A percentile compares a stretch with the other conserved stretches of the same genome.
These are phyloP conservation scores for Begonia loranthoides DNA, from an alignment of 306 rosid genomes.

Conservation along the genomic window DNA sequence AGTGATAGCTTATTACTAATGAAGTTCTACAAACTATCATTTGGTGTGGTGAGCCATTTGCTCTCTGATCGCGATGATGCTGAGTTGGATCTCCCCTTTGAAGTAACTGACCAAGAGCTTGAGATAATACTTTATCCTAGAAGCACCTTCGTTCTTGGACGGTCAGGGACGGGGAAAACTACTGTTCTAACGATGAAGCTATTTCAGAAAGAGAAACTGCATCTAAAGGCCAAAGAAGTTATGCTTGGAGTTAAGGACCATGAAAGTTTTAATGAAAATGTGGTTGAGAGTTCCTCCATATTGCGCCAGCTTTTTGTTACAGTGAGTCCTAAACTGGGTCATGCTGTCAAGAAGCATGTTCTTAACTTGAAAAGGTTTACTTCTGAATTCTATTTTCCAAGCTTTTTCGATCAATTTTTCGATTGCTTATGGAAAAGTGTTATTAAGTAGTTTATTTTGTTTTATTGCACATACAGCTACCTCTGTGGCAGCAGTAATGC, in stretches of 20 bases:
- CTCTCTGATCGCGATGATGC: constrained; percentile 33
- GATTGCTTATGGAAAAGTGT: not conserved
- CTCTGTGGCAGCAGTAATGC: constrained; percentile 20
- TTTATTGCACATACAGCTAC: constrained; percentile 20
- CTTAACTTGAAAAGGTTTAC: constrained; percentile 50
- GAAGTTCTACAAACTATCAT: constrained; percentile 62
- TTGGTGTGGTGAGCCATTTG: constrained; percentile 39
- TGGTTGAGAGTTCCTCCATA: constrained; percentile 6
- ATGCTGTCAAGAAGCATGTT: constrained; percentile 54
- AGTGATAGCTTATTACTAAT: constrained; percentile 64
- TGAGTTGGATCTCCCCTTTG: constrained; percentile 66
- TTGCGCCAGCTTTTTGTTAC: constrained; percentile 65
- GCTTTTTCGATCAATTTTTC: too few relatives aligned
- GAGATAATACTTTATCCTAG: constrained; percentile 39
- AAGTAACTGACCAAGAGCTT: constrained; percentile 52
- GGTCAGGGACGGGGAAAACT: constrained; percentile 91
- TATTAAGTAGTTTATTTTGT: constrained; percentile 1
- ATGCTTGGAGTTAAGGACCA: constrained; percentile 1
- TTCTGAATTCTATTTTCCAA: too few relatives aligned
- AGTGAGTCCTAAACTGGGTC: constrained; percentile 66
- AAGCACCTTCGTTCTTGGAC: constrained; percentile 61
- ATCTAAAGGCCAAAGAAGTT: constrained; percentile 23
- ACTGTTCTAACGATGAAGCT: constrained; percentile 72
- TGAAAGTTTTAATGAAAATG: constrained; percentile 7
- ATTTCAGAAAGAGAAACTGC: constrained; percentile 37